phyloP scores from a whole-genome alignment of 352 stramenopile genomes.

The Globisporangium acanthophoron region DNA sequence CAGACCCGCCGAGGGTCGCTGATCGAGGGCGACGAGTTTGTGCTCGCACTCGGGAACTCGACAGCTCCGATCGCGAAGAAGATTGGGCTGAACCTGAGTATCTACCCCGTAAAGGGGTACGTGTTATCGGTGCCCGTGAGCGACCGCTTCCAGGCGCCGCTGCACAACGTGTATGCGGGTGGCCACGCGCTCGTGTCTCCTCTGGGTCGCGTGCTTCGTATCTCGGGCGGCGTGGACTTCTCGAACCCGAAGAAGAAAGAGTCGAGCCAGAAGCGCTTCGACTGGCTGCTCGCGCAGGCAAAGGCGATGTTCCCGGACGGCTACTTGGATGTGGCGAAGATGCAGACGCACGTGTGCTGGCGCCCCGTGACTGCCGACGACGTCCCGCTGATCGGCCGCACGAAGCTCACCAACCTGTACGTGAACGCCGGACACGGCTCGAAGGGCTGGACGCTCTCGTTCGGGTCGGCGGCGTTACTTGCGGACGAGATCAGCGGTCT shows the following conservation, averaged over 20 bases:
- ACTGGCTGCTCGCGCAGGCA: constrained; percentile 71
- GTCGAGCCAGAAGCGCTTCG: constrained; percentile 59
- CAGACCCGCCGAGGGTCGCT: constrained; percentile 75
- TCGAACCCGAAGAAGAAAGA: constrained; percentile 58
- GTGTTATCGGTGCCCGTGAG: constrained; percentile 79
- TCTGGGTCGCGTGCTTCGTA: constrained; percentile 61
- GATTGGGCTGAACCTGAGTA: constrained; percentile 69
- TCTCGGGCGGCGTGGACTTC: constrained; percentile 81
- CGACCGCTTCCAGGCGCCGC: constrained; percentile 48
- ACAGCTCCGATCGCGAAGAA: constrained; percentile 59
- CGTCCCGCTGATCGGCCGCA: constrained; percentile 76
- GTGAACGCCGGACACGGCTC: constrained; percentile 83
- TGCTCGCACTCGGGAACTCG: constrained; percentile 76
- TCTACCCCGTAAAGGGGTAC: constrained; percentile 85
- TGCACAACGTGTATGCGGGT: constrained; percentile 82
- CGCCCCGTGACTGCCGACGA: constrained; percentile 80
- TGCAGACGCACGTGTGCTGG: constrained; percentile 80
- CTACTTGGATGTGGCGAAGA: constrained; percentile 73
- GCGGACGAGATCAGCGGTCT: constrained; percentile 78
- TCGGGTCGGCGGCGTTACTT: constrained; percentile 67
- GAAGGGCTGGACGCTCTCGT: constrained; percentile 83
- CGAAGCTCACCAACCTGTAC: constrained; percentile 75
- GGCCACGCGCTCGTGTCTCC: constrained; percentile 73
- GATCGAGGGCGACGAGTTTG: constrained; percentile 86
- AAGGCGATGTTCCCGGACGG: constrained; percentile 77